Conservation (phyloP, 2,329 filamentous ascomycete genomes). For the Phialemonium atrogriseum region DNA sequence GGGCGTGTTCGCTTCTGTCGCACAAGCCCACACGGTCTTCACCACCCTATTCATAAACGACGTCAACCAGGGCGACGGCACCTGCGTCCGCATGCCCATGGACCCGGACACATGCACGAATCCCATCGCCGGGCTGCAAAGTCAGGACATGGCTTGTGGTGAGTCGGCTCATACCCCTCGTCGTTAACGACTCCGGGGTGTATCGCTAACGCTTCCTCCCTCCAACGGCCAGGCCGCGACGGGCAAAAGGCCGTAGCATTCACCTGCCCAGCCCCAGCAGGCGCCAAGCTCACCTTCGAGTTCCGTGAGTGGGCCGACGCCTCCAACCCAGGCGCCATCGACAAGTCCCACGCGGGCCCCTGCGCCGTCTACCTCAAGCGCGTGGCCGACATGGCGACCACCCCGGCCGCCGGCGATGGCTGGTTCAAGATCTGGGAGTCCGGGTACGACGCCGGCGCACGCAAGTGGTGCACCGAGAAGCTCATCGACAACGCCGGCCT, state of each 20-base stretch:
- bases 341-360: conserved; percentile 56
- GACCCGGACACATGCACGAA: conserved; percentile 41
- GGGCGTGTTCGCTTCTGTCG: conserved; percentile 24
- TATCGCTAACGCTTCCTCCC: no score
- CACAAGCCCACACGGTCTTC: conserved; percentile 52
- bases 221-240: conserved; percentile 33
- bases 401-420: conserved; percentile 50
- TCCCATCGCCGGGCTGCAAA: conserved; percentile 49
- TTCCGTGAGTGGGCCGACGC: conserved; percentile 55
- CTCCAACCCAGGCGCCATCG: conserved; percentile 45
- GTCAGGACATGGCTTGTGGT: conserved; percentile 65
- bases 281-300: conserved; percentile 55
- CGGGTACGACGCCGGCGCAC: conserved; percentile 47
- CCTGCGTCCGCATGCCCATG: conserved; percentile 60
- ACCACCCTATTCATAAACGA: conserved; percentile 56
- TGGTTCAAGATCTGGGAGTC: conserved; percentile 75
- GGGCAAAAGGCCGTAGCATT: conserved; percentile 36
- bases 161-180: no score
- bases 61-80: conserved; percentile 59
- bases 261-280: conserved; percentile 40
- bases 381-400: conserved; percentile 44
- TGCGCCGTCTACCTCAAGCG: conserved; percentile 69
- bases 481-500: conserved; percentile 57
- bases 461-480: conserved; percentile 63
- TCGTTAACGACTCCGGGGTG: no score